Evolutionary conservation across 345 rosid genomes (phyloP).

Genomic region (sweet orange (Citrus sinensis)): DVS_A1.0 CM039166.1:11935501-11936000

Average conservation of each 20-base stretch:
- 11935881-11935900: no score
- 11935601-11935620: no score
- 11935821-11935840: slow-evolving; percentile 55
- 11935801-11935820: slow-evolving; percentile 92
- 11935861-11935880: not conserved
- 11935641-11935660: not conserved
- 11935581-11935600: not conserved
- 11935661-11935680: no score
- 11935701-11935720: slow-evolving; percentile 92
- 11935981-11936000: slow-evolving; percentile 90
- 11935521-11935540: slow-evolving; percentile 78
- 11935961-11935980: slow-evolving; percentile 86
- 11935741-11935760: slow-evolving; percentile 90
- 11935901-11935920: not conserved
- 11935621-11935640: no score
- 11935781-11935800: slow-evolving; percentile 91
- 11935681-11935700: slow-evolving; percentile 87
- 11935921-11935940: not conserved
- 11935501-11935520: slow-evolving; percentile 96
- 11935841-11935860: not conserved
- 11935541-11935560: slow-evolving; percentile 73
- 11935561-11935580: slow-evolving; percentile 93
- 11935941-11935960: slow-evolving; percentile 59
- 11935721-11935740: slow-evolving; percentile 98
- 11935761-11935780: slow-evolving; percentile 33